Base-by-base conservation (phyloP, 495 filamentous ascomycete genomes). In the Jackrogersella multiformis region DNA sequence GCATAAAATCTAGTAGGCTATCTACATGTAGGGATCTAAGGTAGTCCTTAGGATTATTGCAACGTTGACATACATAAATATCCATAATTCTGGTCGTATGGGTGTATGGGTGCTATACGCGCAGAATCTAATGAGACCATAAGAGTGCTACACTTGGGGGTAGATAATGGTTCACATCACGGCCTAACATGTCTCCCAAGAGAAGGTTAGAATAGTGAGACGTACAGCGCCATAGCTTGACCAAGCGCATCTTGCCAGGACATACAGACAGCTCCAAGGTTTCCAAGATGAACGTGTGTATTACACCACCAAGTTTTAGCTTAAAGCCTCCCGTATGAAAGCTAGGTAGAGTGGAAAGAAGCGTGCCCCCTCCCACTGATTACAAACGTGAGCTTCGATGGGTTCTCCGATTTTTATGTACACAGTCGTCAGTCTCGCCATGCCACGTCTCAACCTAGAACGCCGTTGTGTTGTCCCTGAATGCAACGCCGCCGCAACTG, bases 391-490 rank as follows among this genome's bases (percentile, higher is more conserved):
- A n/a, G 24, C 41, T 13, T 51, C 13, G 18, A 34, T 12, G 3
- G 21, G 39, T 23, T 15, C 38, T 32, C 28, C 13, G 45, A 34
- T 26, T n/a, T 4, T n/a, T 68, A 68, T 68, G 58, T 63, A 68
- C 65, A 68, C 30, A 23, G 5, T 20, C 26, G 15, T 46, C 52
- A 46, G 26, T 54, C 28, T 63, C 41, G 36, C 45, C 53, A 48
- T 58, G 56, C 23, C 16, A 32, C 32, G 46, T 52, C 24, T 54
- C 32, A 20, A 49, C 49, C 54, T 46, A 16, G 32, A 69, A 73
- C 70, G 70, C 70, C 73, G 16, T 62, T 35, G 30, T 60, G 35
- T 34, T 26, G 42, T 52, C 4, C 35, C 52, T 28, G 24, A 61
- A 64, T n/a, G 57, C 41, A 63, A 58, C 32, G 41, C 56, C 44